A percentile compares a stretch with the other conserved stretches of the same genome.
phyloP scores from a whole-genome alignment of 192 early-diverging fungal genomes.

The Coemansia sp. region DNA sequence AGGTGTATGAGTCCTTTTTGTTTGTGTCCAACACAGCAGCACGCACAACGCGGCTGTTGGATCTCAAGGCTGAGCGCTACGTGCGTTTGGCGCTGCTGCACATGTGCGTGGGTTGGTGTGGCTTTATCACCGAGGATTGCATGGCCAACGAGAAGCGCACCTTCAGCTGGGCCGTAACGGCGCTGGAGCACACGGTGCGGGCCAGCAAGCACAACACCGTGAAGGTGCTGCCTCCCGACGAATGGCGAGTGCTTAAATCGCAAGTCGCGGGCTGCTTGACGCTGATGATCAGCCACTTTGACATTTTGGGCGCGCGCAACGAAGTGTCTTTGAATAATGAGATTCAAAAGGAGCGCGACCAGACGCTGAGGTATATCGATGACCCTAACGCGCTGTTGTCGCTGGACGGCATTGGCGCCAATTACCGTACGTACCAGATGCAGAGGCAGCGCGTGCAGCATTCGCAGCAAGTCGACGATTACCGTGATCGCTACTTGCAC shows the following conservation, averaged over 20 bases:
- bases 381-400: constrained; percentile 37
- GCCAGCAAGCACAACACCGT: constrained; percentile 74
- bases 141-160: constrained; percentile 75
- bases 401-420: constrained; percentile 45
- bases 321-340: constrained; percentile 31
- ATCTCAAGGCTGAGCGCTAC: constrained; percentile 58
- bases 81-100: constrained; percentile 68
- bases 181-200: constrained; percentile 80
- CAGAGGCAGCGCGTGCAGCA: constrained; percentile 42
- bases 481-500: constrained; percentile 33
- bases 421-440: constrained; percentile 40
- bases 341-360: constrained; percentile 29
- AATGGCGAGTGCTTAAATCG: constrained; percentile 69
- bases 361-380: constrained; percentile 20
- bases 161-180: constrained; percentile 81
- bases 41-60: constrained; percentile 62
- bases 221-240: constrained; percentile 64
- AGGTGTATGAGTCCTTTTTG: constrained; percentile 47
- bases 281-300: constrained; percentile 79
- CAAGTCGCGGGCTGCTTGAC: constrained; percentile 80
- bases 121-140: constrained; percentile 83
- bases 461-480: constrained; percentile 31
- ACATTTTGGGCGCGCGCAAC: constrained; percentile 68
- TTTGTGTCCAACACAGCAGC: constrained; percentile 63
- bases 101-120: constrained; percentile 84